Percentiles rank a stretch among this genome's conserved stretches.
Conservation (phyloP, 1,139 yeast genomes). For the Kodamaea suecica region DNA sequence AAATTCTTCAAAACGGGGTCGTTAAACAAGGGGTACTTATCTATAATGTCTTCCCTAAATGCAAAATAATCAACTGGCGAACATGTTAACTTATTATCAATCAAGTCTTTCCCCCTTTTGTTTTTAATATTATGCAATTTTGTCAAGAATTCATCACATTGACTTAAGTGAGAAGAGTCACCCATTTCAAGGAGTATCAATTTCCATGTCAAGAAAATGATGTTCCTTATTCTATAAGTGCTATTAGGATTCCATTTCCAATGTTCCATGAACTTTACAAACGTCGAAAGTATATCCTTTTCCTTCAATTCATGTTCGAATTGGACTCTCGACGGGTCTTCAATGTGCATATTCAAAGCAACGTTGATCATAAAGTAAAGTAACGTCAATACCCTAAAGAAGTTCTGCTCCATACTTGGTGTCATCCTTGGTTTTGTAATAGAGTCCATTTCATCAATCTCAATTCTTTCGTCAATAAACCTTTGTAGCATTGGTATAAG, state of each 20-base stretch:
- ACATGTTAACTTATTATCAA: conserved; percentile 39
- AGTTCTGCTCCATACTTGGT: conserved; percentile 17
- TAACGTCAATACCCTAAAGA: conserved; percentile 47
- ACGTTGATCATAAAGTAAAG: conserved; percentile 47
- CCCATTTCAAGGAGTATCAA: conserved; percentile 67
- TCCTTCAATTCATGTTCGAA: conserved; percentile 23
- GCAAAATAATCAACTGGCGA: conserved; percentile 81
- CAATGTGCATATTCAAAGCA: conserved; percentile 16
- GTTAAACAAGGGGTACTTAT: conserved; percentile 70
- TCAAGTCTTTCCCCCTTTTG: conserved; percentile 20
- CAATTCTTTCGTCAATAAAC: conserved; percentile 18
- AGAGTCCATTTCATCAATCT: conserved; percentile 10
- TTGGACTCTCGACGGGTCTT: conserved; percentile 4
- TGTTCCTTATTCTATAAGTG: conserved; percentile 42
- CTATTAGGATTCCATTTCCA: conserved; percentile 59
- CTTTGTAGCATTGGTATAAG: conserved; percentile 13
- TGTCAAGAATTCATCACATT: conserved; percentile 51
- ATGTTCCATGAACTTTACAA: conserved; percentile 55
- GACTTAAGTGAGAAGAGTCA: conserved; percentile 35
- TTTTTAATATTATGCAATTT: conserved; percentile 41
- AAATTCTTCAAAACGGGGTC: conserved; percentile 1
- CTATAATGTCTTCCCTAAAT: conserved; percentile 67
- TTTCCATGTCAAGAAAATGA: conserved; percentile 57
- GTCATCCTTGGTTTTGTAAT: conserved; percentile 1
- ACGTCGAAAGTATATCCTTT: conserved; percentile 37